Evolutionary conservation across 2,329 filamentous ascomycete species (phyloP), one percentile per base, ranked within the genome.

Genomic region (Trichoderma gracile): DNA sequence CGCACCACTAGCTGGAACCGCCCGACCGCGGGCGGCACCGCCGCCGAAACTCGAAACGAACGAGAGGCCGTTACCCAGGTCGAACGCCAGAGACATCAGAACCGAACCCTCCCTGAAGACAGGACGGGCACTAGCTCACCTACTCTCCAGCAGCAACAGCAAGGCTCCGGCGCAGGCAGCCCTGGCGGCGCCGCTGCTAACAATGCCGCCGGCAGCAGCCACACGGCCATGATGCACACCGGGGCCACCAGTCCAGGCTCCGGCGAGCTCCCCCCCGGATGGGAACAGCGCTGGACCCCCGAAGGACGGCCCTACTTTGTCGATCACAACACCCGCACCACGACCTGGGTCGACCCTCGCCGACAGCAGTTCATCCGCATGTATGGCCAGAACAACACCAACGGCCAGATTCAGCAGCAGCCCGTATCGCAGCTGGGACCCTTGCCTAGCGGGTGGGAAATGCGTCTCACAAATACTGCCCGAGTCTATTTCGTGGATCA

Each of bases 401-500:
- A 89, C 71, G 93, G 92, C 54, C 90, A 89, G 60, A 97, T 98
- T 69, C 94, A 98, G 77, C 94, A 97, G 75, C 95, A 99, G 78
- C 94, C 95, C 0, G 95, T 99, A 2, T 98, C 95, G 2, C 95
- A 99, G 76, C 85, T 99, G 52, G 95, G 95, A 4, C 95, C 95
- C 27, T 79, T 99, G 54, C 95, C 95, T 3, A 98, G 95, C 73
- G 95, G 95, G 3, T 99, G 95, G 95, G 95, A 99, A 82, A 99
- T 99, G 95, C 92, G 95, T 66, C 87, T 99, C 58, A 99, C 95
- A 60, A 98, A 99, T 78, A 99, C 95, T 15, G 95, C 95, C 30
- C 86, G 95, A 66, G 95, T 99, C 17, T 99, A 99, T 79, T 99
- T 99, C 77, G 95, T 99, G 50, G 95, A 99, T 73, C 95, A 99